A percentile compares a stretch with the other conserved stretches of the same genome.
phyloP scores from a whole-genome alignment of 345 rosid genomes.

The Brassica incana region DNA sequence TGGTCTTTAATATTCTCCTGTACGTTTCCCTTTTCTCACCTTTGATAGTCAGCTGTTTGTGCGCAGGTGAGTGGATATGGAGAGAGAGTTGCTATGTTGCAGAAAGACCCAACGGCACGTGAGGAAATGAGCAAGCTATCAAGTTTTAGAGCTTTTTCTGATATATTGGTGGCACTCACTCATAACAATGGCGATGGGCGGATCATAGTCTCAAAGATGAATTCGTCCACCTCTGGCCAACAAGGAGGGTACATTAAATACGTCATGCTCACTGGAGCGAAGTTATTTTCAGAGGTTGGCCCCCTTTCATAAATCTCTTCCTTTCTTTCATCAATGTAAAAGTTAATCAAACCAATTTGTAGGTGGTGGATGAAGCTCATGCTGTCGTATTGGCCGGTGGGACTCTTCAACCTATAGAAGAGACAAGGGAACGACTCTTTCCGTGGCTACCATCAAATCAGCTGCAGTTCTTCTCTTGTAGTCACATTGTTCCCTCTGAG shows the following conservation, averaged over 20 bases:
- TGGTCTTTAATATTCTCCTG: conserved; percentile 21
- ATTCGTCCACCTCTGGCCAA: conserved; percentile 44
- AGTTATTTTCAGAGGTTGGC: conserved; percentile 84
- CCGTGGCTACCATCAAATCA: conserved; percentile 70
- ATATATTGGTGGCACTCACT: conserved; percentile 68
- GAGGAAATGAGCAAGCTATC: conserved; percentile 64
- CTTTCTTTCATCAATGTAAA: not conserved
- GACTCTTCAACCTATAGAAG: conserved; percentile 95
- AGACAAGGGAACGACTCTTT: conserved; percentile 87
- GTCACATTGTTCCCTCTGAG: conserved; percentile 84
- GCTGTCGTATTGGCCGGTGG: conserved; percentile 92
- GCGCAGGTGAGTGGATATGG: conserved; percentile 80
- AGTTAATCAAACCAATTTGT: conserved; percentile 20
- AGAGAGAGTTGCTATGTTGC: conserved; percentile 51
- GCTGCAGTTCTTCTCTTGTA: conserved; percentile 80
- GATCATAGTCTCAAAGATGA: conserved; percentile 70
- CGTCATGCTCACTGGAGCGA: conserved; percentile 89
- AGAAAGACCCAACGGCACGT: conserved; percentile 42
- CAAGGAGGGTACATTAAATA: conserved; percentile 71
- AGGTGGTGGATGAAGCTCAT: conserved; percentile 83
- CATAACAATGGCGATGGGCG: conserved; percentile 85
- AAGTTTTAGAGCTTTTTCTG: conserved; percentile 69
- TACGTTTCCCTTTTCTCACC: conserved; percentile 8
- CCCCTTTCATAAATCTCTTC: conserved; percentile 6
- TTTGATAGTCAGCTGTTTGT: conserved; percentile 4